Evolutionary conservation across 2,329 filamentous ascomycete genomes (phyloP), one percentile per base, ranked within the genome.

Genomic region (Remersonia thermophila): DNA sequence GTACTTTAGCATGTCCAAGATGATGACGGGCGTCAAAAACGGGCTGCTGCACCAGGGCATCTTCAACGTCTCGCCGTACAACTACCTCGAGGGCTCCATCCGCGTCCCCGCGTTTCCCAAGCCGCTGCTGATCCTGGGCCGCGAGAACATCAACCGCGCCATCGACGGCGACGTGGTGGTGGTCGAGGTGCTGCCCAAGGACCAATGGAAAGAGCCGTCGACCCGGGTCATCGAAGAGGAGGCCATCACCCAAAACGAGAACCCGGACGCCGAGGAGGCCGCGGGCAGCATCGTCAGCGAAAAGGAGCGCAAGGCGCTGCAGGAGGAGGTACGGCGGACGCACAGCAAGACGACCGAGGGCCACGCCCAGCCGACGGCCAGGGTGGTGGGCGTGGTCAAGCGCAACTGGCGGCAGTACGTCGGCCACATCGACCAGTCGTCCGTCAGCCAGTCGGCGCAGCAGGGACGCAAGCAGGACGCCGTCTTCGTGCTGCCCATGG

Each of bases 381-480:
- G 74, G 54, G 83, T 98, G 10, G 85, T 96, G 6, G 91, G 91
- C 32, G 71, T 96, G 16, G 75, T 94, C 55, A 95, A 93, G 62
- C 77, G 91, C 35, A 96, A 96, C 57, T 98, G 91, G 91, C 74
- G 91, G 42, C 93, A 96, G 58, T 96, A 95, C 50, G 91, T 98
- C 43, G 91, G 91, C 2, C 87, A 95, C 54, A 80, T 98, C 38
- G 91, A 98, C 54, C 78, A 80, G 34, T 83, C 82, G 9, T 93
- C 87, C 2, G 80, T 86, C 33, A 80, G 79, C 51, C 74, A 78
- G 36, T 73, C 77, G 3, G 73, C 73, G 2, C 80, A 77, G 41
- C 80, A 86, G 48, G 85, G 84, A 20, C 74, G 86, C 40, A 82
- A 82, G 50, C 85, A 93, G 55, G 86, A 95, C 55, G 93, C 76